phyloP scores from a whole-genome alignment of 2,329 filamentous ascomycete species.

The Thielaviopsis ethacetica region DNA sequence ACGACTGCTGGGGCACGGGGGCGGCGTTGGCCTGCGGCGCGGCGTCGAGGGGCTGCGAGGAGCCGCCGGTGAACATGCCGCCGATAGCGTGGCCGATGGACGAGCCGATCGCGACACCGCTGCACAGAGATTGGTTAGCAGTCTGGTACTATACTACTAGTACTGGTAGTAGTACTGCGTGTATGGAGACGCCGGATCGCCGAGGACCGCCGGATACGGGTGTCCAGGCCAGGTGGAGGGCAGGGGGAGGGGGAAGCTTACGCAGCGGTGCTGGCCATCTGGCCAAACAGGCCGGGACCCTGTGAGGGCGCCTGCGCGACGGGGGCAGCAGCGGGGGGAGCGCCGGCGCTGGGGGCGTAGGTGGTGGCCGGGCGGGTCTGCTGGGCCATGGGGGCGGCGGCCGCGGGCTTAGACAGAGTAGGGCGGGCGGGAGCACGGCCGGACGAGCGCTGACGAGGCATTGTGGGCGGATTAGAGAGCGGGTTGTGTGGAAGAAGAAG shows the following conservation, averaged over 20 bases:
- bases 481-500: background rate
- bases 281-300: slow-evolving; percentile 76
- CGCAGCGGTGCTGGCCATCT: slow-evolving; percentile 97
- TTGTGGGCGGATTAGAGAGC: slow-evolving; percentile 24
- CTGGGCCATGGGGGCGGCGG: slow-evolving; percentile 39
- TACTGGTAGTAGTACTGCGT: slow-evolving; percentile 13
- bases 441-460: slow-evolving; percentile 65
- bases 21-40: slow-evolving; percentile 23
- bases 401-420: slow-evolving; percentile 34
- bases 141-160: background rate
- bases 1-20: slow-evolving; percentile 35
- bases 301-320: slow-evolving; percentile 35
- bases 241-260: slow-evolving; percentile 37
- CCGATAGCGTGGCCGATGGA: slow-evolving; percentile 91
- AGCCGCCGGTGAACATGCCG: slow-evolving; percentile 67
- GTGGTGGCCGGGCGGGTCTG: slow-evolving; percentile 57
- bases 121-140: slow-evolving; percentile 23
- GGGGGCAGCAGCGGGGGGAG: slow-evolving; percentile 33
- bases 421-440: slow-evolving; percentile 49
- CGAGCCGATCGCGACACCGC: slow-evolving; percentile 91
- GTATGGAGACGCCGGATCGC: background rate
- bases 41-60: slow-evolving; percentile 38
- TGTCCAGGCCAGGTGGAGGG: background rate
- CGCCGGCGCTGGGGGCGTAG: slow-evolving; percentile 28
- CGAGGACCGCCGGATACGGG: too few relatives aligned